These are phyloP conservation scores for Darksidea phi DNA, from an alignment of 495 filamentous ascomycete genomes.

Conservation along the genomic window DNA sequence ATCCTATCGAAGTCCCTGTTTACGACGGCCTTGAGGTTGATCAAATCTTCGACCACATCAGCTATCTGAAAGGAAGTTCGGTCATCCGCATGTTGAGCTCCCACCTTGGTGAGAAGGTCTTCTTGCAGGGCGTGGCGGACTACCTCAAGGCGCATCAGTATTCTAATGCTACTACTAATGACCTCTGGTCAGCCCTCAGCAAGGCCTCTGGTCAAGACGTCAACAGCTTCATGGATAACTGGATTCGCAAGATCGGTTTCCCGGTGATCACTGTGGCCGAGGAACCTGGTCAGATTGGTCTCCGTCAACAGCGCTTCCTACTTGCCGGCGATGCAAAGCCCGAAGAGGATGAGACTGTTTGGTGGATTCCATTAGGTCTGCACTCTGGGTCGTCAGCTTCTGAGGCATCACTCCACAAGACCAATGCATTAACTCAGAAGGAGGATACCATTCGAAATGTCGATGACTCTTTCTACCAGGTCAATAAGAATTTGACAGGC, in stretches of 20 bases:
- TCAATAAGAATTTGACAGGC: slow-evolving; percentile 82
- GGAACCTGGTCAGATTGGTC: slow-evolving; percentile 71
- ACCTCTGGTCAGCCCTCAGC: slow-evolving; percentile 87
- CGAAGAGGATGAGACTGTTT: slow-evolving; percentile 84
- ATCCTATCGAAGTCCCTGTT: slow-evolving; percentile 93
- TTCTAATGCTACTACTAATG: slow-evolving; percentile 86
- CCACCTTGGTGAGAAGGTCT: slow-evolving; percentile 79
- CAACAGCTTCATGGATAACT: slow-evolving; percentile 80
- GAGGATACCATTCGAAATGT: slow-evolving; percentile 69
- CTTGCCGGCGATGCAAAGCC: slow-evolving; percentile 81
- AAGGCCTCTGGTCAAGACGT: slow-evolving; percentile 88
- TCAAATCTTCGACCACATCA: slow-evolving; percentile 94
- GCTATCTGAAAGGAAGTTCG: slow-evolving; percentile 92
- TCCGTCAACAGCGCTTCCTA: slow-evolving; percentile 85
- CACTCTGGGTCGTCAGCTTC: slow-evolving; percentile 52
- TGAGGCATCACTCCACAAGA: slow-evolving; percentile 54
- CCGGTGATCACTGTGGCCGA: slow-evolving; percentile 84
- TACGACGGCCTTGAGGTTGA: slow-evolving; percentile 88
- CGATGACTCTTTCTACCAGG: slow-evolving; percentile 82
- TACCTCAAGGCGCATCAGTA: slow-evolving; percentile 89
- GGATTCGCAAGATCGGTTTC: slow-evolving; percentile 94
- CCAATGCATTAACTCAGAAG: slow-evolving; percentile 70
- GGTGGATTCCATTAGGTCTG: slow-evolving; percentile 91
- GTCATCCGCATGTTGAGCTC: slow-evolving; percentile 91
- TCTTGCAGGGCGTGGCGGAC: slow-evolving; percentile 80